A percentile compares a stretch with the other conserved stretches of the same genome.
These are phyloP conservation scores for Phoenix dactylifera DNA, from an alignment of 176 grass and related monocot genomes.

Conservation along the genomic window DNA sequence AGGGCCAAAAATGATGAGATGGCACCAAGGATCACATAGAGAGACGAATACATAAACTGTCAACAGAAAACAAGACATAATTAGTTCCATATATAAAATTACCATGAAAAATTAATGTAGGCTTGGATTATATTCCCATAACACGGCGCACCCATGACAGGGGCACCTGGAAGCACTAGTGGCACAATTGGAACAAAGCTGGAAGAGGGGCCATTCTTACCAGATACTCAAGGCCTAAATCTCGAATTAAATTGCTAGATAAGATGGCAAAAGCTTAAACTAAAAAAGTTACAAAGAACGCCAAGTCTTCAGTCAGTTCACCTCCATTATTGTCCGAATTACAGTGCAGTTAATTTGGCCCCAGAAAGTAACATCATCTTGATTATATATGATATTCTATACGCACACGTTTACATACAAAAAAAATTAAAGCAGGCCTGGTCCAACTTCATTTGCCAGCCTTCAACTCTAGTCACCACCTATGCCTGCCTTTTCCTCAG, in stretches of 20 bases:
- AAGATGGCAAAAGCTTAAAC: neutral
- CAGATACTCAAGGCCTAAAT: too few species aligned
- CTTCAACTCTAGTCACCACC: slow-evolving; percentile 31
- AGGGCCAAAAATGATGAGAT: too few species aligned
- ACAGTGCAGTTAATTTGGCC: neutral
- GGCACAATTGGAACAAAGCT: too few species aligned
- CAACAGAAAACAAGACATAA: neutral
- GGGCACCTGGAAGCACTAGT: too few species aligned
- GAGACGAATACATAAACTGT: neutral
- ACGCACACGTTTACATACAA: neutral
- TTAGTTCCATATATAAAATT: neutral
- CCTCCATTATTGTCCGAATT: neutral
- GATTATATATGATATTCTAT: neutral
- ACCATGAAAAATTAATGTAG: neutral
- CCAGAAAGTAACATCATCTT: neutral
- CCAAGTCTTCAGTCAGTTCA: neutral
- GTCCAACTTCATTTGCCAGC: neutral
- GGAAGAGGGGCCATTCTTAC: too few species aligned
- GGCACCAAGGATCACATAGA: neutral
- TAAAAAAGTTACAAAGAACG: neutral
- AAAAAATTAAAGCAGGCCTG: neutral
- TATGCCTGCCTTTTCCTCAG: slow-evolving; percentile 27
- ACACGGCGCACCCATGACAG: too few species aligned
- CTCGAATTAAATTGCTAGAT: too few species aligned
- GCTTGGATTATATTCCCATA: too few species aligned